Percentiles rank a stretch among this genome's conserved stretches.
phyloP scores from a whole-genome alignment of 768 basidiomycete genomes.

The Fomitopsis serialis region DNA sequence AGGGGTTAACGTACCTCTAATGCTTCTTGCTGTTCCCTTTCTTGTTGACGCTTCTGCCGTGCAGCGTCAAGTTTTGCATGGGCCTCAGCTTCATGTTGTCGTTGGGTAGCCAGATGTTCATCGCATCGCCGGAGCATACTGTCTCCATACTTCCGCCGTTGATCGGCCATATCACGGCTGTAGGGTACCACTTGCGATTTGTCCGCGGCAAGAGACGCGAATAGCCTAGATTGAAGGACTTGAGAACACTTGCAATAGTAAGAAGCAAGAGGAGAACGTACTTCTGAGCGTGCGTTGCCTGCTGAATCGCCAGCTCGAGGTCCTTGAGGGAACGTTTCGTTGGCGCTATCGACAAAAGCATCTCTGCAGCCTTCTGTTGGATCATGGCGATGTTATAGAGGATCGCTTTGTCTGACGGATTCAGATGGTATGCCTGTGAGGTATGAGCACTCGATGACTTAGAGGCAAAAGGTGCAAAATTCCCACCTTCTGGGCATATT shows the following conservation, averaged over 20 bases:
- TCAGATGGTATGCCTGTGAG: conserved; percentile 72
- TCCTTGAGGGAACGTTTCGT: conserved; percentile 80
- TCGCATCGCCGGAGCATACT: conserved; percentile 78
- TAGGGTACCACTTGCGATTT: conserved; percentile 70
- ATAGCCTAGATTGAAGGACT: conserved; percentile 50
- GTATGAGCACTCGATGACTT: conserved; percentile 23
- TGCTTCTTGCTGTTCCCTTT: conserved; percentile 60
- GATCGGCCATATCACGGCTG: conserved; percentile 80
- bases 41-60: conserved; percentile 72
- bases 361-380: conserved; percentile 91
- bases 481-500: conserved; percentile 71
- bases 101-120: conserved; percentile 71
- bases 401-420: conserved; percentile 85
- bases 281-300: conserved; percentile 86
- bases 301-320: conserved; percentile 69
- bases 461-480: neutral
- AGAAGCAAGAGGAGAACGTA: conserved; percentile 28
- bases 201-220: conserved; percentile 78
- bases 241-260: neutral
- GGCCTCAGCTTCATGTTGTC: conserved; percentile 64
- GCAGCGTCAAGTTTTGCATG: conserved; percentile 74
- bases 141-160: conserved; percentile 86
- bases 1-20: conserved; percentile 50
- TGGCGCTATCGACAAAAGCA: conserved; percentile 69
- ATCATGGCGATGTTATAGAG: conserved; percentile 98